phyloP scores from a whole-genome alignment of 2,329 filamentous ascomycete species.

The Xylaria polymorpha region DNA sequence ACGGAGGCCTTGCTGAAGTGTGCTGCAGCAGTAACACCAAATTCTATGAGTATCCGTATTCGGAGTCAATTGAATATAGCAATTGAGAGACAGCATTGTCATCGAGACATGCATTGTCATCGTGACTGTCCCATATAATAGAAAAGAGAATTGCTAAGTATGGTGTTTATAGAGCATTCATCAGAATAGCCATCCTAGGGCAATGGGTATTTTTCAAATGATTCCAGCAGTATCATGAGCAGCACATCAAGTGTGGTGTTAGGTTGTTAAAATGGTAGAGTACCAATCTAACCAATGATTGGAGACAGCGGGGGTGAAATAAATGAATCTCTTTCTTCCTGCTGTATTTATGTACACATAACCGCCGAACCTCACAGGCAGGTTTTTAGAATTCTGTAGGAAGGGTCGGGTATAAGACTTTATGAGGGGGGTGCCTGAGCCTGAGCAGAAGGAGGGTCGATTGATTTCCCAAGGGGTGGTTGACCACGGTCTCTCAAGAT shows the following conservation, averaged over 20 bases:
- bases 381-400: conserved; percentile 26
- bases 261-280: background rate
- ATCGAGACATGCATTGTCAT: too few species aligned
- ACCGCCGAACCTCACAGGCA: conserved; percentile 10
- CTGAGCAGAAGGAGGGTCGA: conserved; percentile 48
- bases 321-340: conserved; percentile 24
- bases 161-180: background rate
- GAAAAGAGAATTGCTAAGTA: too few species aligned
- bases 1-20: too few species aligned
- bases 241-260: too few species aligned
- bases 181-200: background rate
- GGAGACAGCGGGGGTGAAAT: conserved; percentile 3
- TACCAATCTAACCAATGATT: conserved; percentile 2
- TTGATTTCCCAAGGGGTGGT: conserved; percentile 47
- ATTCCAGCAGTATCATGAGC: background rate
- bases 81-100: too few species aligned
- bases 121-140: too few species aligned
- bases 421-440: conserved; percentile 42
- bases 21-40: too few species aligned
- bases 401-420: conserved; percentile 27
- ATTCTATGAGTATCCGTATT: too few species aligned
- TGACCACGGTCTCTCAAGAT: conserved; percentile 52
- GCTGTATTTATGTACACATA: conserved; percentile 38
- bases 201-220: background rate
- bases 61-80: too few species aligned